These are phyloP conservation scores for Henningerozyma blattae DNA, from an alignment of 805 yeast genomes.

Conservation along the genomic window DNA sequence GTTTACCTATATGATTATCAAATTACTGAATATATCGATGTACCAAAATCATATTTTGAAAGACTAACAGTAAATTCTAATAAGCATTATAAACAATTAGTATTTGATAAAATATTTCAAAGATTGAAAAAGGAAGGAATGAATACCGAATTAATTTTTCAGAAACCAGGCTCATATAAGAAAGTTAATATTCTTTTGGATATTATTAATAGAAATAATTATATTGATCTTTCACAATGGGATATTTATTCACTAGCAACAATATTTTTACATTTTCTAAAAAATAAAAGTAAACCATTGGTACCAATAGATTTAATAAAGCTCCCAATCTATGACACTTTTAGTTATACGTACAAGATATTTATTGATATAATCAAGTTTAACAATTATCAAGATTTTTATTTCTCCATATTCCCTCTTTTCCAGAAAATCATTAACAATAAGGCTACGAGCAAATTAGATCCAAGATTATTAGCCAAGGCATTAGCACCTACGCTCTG, in stretches of 20 bases:
- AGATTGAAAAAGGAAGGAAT: slow-evolving; percentile 34
- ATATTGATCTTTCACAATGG: slow-evolving; percentile 54
- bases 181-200: slow-evolving; percentile 32
- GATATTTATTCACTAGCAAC: slow-evolving; percentile 37
- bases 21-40: slow-evolving; percentile 35
- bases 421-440: slow-evolving; percentile 31
- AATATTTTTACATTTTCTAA: slow-evolving; percentile 33
- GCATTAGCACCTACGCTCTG: slow-evolving; percentile 44
- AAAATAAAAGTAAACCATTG: slow-evolving; percentile 41
- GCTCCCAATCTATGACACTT: slow-evolving; percentile 42
- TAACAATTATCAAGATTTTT: slow-evolving; percentile 23
- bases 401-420: slow-evolving; percentile 34
- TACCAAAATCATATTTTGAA: slow-evolving; percentile 30
- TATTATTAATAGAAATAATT: slow-evolving; percentile 43
- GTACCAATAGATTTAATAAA: slow-evolving; percentile 37
- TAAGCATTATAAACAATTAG: slow-evolving; percentile 26
- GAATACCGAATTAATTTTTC: slow-evolving; percentile 36
- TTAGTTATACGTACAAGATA: slow-evolving; percentile 29
- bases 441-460: slow-evolving; percentile 31
- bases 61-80: slow-evolving; percentile 18
- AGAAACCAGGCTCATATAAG: slow-evolving; percentile 44
- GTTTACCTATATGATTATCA: slow-evolving; percentile 60
- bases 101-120: slow-evolving; percentile 40
- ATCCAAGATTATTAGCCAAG: slow-evolving; percentile 26
- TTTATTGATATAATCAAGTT: slow-evolving; percentile 26